phyloP scores from a whole-genome alignment of 2,329 filamentous ascomycete species.

The Kalaharituber pfeilii region DNA sequence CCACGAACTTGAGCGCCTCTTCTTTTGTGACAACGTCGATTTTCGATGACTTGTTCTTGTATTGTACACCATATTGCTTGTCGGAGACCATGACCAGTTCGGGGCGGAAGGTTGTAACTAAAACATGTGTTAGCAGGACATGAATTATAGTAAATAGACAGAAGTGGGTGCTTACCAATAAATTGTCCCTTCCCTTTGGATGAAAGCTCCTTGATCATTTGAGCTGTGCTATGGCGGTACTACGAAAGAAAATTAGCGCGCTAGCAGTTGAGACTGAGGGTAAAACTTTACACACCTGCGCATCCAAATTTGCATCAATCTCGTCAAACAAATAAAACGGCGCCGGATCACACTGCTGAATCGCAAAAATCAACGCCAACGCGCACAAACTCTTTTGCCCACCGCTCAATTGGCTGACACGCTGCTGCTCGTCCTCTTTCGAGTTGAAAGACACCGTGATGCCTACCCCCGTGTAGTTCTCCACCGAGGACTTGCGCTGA shows the following conservation, averaged over 20 bases:
- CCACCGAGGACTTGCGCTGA: conserved; percentile 43
- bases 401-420: conserved; percentile 90
- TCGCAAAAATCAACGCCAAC: conserved; percentile 95
- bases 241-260: too few species aligned
- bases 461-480: conserved; percentile 90
- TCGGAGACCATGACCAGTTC: conserved; percentile 92
- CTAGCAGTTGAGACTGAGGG: too few species aligned
- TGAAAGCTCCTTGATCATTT: conserved; percentile 61
- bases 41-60: conserved; percentile 80
- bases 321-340: conserved; percentile 99
- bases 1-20: conserved; percentile 82
- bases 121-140: background rate
- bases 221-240: conserved; percentile 87
- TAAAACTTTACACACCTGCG: conserved; percentile 3
- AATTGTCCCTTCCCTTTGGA: conserved; percentile 50
- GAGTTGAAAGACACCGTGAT: conserved; percentile 98
- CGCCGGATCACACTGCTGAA: conserved; percentile 90
- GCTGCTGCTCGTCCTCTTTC: conserved; percentile 94
- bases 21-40: conserved; percentile 81
- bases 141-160: background rate
- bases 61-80: conserved; percentile 94
- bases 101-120: conserved; percentile 87
- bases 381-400: conserved; percentile 87
- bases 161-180: conserved; percentile 34
- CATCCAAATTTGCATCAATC: conserved; percentile 90